These are phyloP conservation scores for Podospora sp. DNA, from an alignment of 495 filamentous ascomycete species.

Conservation along the genomic window DNA sequence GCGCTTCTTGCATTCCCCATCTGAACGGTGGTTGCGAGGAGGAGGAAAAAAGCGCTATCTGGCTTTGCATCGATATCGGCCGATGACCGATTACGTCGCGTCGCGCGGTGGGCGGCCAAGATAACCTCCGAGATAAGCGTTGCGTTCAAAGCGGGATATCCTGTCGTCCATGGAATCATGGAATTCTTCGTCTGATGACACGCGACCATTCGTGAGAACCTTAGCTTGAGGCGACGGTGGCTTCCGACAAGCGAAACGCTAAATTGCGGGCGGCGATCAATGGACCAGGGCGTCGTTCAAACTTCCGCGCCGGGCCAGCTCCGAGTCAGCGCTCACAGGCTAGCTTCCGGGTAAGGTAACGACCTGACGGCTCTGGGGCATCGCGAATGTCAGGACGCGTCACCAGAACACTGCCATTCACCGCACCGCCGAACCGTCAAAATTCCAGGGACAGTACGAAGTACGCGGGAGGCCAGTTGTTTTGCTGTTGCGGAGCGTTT, in stretches of 20 bases:
- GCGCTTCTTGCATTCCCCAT: not conserved
- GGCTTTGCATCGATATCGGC: not conserved
- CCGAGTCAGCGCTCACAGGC: not conserved
- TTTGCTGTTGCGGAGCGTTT: not conserved
- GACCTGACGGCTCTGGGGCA: not conserved
- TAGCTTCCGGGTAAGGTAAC: not conserved
- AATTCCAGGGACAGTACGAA: not conserved
- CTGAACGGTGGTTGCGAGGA: not conserved
- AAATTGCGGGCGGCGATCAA: not conserved
- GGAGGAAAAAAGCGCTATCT: not conserved
- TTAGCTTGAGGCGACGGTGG: not conserved
- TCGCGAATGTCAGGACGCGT: not conserved
- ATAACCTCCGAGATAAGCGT: not conserved
- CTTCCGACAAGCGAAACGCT: not conserved
- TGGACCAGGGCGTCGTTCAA: not conserved
- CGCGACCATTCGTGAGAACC: not conserved
- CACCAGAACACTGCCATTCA: not conserved
- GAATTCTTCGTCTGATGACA: not conserved
- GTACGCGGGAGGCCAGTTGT: not conserved
- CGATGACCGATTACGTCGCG: not conserved
- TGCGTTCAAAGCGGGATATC: not conserved
- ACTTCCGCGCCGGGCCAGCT: not conserved
- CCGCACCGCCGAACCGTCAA: not conserved
- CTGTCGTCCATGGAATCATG: not conserved
- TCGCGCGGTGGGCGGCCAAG: not conserved